Conservation (phyloP, 441 rosid species). For the Jatropha podagrica region DNA sequence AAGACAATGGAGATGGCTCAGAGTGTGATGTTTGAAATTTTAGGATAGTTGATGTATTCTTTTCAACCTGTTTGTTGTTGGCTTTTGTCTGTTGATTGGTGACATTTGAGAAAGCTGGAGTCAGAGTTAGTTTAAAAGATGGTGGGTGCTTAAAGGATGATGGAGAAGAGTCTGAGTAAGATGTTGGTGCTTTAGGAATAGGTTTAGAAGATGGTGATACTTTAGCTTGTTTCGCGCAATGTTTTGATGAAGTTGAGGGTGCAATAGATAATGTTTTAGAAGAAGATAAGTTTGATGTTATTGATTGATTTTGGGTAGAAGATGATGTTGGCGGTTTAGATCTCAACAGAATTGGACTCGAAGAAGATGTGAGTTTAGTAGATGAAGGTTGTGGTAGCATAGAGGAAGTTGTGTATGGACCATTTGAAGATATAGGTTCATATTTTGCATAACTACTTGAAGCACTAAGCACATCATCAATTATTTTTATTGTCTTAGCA, state of each 20-base stretch:
- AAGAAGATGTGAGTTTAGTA: neutral
- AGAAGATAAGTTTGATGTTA: neutral
- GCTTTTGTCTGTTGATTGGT: conserved; percentile 6
- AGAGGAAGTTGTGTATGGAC: neutral
- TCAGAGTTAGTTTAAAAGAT: conserved; percentile 25
- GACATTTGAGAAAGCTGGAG: conserved; percentile 6
- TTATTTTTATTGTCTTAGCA: neutral
- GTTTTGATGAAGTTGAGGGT: neutral
- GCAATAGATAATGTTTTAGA: neutral
- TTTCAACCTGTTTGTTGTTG: neutral
- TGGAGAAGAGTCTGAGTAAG: neutral
- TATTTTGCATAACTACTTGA: neutral
- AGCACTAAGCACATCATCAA: neutral
- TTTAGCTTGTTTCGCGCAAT: neutral
- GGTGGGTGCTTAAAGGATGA: conserved; percentile 6
- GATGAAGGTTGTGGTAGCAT: conserved; percentile 1
- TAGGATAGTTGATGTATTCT: conserved; percentile 11
- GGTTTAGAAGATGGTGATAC: neutral
- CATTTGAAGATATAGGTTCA: neutral
- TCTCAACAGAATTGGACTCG: neutral
- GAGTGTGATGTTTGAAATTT: neutral
- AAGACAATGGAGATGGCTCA: neutral
- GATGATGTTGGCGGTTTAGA: conserved; percentile 5
- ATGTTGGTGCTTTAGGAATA: neutral
- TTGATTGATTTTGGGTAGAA: neutral